These are phyloP conservation scores for Metrosideros polymorpha DNA, from an alignment of 441 rosid species.

Conservation along the genomic window DNA sequence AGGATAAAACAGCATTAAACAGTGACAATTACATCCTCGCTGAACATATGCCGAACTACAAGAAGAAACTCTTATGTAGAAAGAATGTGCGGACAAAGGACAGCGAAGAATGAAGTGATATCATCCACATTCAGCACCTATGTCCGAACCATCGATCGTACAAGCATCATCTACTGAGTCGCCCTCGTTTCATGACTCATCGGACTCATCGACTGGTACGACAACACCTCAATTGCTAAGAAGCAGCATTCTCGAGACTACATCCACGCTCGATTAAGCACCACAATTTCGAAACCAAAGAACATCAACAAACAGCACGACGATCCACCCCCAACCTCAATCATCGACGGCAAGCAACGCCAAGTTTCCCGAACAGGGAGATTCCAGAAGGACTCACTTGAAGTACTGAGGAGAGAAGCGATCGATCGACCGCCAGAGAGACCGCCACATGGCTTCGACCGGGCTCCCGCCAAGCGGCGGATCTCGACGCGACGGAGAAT, in stretches of 20 bases:
- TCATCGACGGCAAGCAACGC: not conserved
- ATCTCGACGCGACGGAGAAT: not conserved
- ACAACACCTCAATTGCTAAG: not conserved
- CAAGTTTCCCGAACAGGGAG: not conserved
- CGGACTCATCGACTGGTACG: not conserved
- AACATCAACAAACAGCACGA: not conserved
- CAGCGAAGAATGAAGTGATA: not conserved
- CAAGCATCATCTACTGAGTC: not conserved
- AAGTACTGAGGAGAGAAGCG: constrained; percentile 69
- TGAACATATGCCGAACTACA: not conserved
- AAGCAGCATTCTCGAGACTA: not conserved
- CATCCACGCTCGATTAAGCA: not conserved
- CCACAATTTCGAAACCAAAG: not conserved
- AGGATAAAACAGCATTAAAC: not conserved
- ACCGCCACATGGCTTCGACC: constrained; percentile 41
- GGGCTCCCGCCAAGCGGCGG: not conserved
- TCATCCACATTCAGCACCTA: not conserved
- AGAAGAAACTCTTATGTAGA: not conserved
- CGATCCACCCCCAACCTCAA: not conserved
- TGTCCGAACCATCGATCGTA: not conserved
- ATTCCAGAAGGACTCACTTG: constrained; percentile 22
- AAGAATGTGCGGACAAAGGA: not conserved
- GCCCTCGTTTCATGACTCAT: not conserved
- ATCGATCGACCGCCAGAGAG: constrained; percentile 64
- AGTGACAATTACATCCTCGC: not conserved